Evolutionary conservation across 192 early-diverging fungal genomes (phyloP), one percentile per base, ranked within the genome.

Genomic region (Linnemannia elongata): DNA sequence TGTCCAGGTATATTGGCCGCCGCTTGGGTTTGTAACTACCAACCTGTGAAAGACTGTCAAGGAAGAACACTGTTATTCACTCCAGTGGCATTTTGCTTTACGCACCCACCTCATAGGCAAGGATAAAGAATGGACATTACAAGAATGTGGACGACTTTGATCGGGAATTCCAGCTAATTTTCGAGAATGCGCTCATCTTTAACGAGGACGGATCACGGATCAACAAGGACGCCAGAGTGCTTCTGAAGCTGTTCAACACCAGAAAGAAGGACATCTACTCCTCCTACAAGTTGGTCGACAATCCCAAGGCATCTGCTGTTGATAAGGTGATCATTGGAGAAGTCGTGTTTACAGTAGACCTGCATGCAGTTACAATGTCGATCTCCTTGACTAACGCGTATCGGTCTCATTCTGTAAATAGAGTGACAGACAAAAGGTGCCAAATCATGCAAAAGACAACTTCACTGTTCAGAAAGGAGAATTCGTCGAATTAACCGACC

Each of bases 121-220:
- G 92, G 72, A 94, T 97, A 72, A 90, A 92, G 45, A 83, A 82
- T 27, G 88, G 90, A 45, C 91, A 92, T 45, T 97, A 98, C 82
- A 89, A 91, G 76, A 92, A 90, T 30, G 86, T 97, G 52, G 90
- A 93, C 4, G 92, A 94, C 42, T 96, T 97, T 77, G 92, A 93
- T 88, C 88, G 89, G 22, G 98, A 99, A 85, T 92, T 98, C 76
- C 87, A 92, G 44, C 90, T 94, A 60, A 92, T 98, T 77, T 97
- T 98, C 87, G 92, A 95, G 77, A 99, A 99, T 77, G 97, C 97
- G 6, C 96, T 95, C 83, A 93, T 92, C 52, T 99, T 96, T 83
- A 98, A 98, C 89, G 94, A 95, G 83, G 91, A 94, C 52, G 93
- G 93, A 7, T 98, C 97, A 36, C 92, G 94, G 71, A 91, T 99